phyloP scores from a whole-genome alignment of 164 flowering plant species.

The Paratinospora sagittata region DNA sequence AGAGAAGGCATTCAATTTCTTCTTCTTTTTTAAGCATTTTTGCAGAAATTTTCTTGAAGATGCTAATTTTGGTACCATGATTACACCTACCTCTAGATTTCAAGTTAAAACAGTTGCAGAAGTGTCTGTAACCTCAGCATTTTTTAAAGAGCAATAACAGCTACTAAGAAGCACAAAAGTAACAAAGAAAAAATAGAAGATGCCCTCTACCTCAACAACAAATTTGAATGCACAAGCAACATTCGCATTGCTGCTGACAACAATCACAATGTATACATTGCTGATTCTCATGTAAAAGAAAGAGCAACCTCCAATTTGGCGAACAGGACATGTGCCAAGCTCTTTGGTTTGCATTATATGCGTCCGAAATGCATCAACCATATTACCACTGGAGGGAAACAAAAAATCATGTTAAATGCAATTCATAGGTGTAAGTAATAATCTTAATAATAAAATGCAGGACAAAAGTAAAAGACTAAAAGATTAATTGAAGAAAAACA shows the following conservation, averaged over 20 bases:
- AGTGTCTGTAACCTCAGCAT: neutral
- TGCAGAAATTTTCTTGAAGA: no score
- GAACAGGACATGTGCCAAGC: conserved; percentile 95
- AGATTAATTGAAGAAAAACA: neutral
- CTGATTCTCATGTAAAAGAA: conserved; percentile 99
- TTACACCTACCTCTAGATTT: neutral
- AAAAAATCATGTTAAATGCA: neutral
- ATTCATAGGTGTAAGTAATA: conserved; percentile 1
- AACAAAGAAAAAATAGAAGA: conserved; percentile 2
- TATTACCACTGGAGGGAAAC: conserved; percentile 71
- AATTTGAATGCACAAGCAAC: conserved; percentile 98
- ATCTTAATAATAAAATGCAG: neutral
- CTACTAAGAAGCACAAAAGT: neutral
- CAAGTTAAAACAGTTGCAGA: neutral
- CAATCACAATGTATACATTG: conserved; percentile 98
- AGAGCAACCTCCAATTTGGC: conserved; percentile 98
- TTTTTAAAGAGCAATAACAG: neutral
- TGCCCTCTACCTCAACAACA: conserved; percentile 87
- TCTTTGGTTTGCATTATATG: conserved; percentile 99
- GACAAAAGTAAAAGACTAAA: neutral
- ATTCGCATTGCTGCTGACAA: conserved; percentile 99
- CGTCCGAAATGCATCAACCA: conserved; percentile 97
- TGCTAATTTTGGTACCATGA: neutral
- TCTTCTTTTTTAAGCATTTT: no score
- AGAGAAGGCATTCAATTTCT: neutral